Evolutionary conservation across 225 moss, liverwort and hornwort genomes (phyloP), one percentile per base, ranked within the genome.

Genomic region (Bryoerythrophyllum caledonicum): DNA sequence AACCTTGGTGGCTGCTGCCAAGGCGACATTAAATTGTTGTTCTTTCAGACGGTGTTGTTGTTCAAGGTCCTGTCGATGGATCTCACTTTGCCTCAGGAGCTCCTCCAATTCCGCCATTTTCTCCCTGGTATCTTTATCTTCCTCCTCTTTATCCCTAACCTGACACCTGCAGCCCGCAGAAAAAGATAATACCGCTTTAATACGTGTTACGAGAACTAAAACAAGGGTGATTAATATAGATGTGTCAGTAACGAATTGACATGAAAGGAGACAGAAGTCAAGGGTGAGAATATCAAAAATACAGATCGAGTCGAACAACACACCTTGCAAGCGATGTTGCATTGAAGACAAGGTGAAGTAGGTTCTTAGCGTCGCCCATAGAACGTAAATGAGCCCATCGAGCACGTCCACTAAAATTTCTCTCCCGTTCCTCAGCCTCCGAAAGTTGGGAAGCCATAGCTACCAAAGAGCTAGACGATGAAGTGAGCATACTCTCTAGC

Each of bases 361-460:
- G 63, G 66, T 77, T 91, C 84, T 94, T 99, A 0, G 88, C 85
- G 74, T 99, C 94, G 20, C 89, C 91, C 89, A 94, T 93, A 10
- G 93, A 89, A 57, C 93, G 87, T 34, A 93, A 46, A 25, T 94
- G 91, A 68, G 84, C 87, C 94, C 97, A 99, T 53, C 94, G 89
- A 60, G 86, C 89, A 49, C 90, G 85, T 21, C 97, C 97, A 48
- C 90, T 91, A 67, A 76, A 81, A 63, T 79, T 89, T n/a, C 94
- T 84, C 53, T 99, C 92, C 28, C 97, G 86, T 78, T 99, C 97
- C 86, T 99, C 97, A 32, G 97, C 97, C 85, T 99, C 94, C 41
- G 94, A 99, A 41, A 99, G 94, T 80, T 99, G 97, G n/a, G 93
- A 93, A 26, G 93, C 94, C 97, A 99, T 99, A 49, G 94, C 83